Evolutionary conservation across 73 alveolate species (phyloP).

Genomic region (Tetrahymena elliotti): DNA sequence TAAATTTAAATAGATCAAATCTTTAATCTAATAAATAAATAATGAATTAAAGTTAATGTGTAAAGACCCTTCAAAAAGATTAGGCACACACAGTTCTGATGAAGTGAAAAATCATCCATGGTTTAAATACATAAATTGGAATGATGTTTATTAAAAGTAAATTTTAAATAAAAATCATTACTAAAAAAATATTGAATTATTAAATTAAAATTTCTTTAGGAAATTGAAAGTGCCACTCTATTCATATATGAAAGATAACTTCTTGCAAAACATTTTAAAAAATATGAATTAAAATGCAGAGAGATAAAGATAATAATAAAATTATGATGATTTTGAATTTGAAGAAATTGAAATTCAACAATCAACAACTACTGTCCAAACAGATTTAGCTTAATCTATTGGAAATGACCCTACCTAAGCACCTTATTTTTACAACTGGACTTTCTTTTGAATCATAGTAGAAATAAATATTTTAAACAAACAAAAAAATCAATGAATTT

Average conservation of each 20-base stretch:
- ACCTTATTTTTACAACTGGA: neutral
- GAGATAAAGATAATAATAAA: neutral
- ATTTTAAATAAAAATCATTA: neutral
- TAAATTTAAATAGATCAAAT: neutral
- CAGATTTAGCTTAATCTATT: neutral
- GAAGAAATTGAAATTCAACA: neutral
- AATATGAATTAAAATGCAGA: neutral
- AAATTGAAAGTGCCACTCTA: neutral
- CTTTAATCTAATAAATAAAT: conserved; percentile 26
- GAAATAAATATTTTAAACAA: neutral
- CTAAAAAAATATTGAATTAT: neutral
- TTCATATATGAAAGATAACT: neutral
- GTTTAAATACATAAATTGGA: conserved; percentile 84
- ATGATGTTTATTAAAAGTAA: conserved; percentile 38
- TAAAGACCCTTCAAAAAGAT: conserved; percentile 74
- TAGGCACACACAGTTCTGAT: conserved; percentile 73
- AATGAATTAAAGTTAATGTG: conserved; percentile 67
- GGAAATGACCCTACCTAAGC: neutral
- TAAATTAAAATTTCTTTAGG: neutral
- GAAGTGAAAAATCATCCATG: conserved; percentile 83
- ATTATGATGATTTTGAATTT: neutral
- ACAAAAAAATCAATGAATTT: neutral
- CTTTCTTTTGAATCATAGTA: neutral
- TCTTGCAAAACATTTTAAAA: neutral
- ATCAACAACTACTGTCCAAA: neutral